A percentile compares a stretch with the other conserved stretches of the same genome.
Conservation (phyloP, 108 stramenopile genomes). For the Skeletonema tropicum region DNA sequence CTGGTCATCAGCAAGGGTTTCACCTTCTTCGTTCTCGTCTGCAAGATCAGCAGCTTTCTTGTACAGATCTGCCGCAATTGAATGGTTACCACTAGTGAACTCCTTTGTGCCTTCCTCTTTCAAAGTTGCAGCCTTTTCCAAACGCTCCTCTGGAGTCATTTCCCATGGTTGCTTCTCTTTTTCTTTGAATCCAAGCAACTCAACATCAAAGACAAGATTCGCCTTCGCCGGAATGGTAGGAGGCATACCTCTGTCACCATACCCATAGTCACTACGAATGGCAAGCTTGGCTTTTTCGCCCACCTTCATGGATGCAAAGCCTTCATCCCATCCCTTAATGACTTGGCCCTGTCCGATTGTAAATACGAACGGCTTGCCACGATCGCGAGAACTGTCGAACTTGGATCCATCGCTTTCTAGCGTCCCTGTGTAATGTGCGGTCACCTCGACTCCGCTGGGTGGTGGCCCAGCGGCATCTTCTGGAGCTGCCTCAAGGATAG, state of each 20-base stretch:
- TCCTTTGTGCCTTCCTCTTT: constrained; percentile 87
- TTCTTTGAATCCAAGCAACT: constrained; percentile 89
- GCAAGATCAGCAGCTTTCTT: constrained; percentile 79
- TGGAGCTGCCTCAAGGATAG: constrained; percentile 75
- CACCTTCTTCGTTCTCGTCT: constrained; percentile 77
- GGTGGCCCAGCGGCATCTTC: constrained; percentile 80
- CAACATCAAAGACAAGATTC: constrained; percentile 93
- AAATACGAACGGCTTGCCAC: constrained; percentile 95
- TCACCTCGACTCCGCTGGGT: constrained; percentile 72
- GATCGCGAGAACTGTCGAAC: constrained; percentile 84
- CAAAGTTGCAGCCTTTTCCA: constrained; percentile 74
- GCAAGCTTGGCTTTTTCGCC: constrained; percentile 86
- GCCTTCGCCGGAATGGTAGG: constrained; percentile 91
- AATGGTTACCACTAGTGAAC: constrained; percentile 80
- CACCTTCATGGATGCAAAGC: constrained; percentile 87
- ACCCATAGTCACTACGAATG: constrained; percentile 89
- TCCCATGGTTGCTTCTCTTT: constrained; percentile 87
- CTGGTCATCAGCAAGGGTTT: constrained; percentile 77
- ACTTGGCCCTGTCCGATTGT: constrained; percentile 92
- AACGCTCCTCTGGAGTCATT: constrained; percentile 82
- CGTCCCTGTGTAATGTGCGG: constrained; percentile 92
- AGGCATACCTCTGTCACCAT: constrained; percentile 85
- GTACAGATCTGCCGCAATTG: constrained; percentile 81
- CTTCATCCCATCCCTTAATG: constrained; percentile 97
- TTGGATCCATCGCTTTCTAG: constrained; percentile 85